These are phyloP conservation scores for Beta vulgaris DNA, from an alignment of 148 eudicot genomes.

Conservation along the genomic window DNA sequence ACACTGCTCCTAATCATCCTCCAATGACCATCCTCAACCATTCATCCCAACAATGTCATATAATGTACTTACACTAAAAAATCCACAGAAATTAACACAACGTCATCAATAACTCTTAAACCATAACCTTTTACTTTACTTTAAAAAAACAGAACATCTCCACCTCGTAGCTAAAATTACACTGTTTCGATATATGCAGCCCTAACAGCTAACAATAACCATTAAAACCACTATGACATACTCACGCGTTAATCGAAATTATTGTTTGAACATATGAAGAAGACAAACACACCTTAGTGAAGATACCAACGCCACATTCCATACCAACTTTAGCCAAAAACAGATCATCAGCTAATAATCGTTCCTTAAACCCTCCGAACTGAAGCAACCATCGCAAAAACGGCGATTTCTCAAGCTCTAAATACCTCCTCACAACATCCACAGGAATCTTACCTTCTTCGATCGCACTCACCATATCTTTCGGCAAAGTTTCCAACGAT, in stretches of 20 bases:
- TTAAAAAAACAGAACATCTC: neutral
- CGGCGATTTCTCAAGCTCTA: constrained; percentile 58
- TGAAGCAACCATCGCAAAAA: constrained; percentile 70
- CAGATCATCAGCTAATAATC: constrained; percentile 90
- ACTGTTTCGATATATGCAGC: neutral
- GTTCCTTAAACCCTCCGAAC: constrained; percentile 74
- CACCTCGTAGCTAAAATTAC: no score
- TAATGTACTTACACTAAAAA: no score
- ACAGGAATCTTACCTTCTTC: constrained; percentile 57
- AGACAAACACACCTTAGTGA: constrained; percentile 54
- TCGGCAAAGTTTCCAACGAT: constrained; percentile 70
- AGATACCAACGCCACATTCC: constrained; percentile 89
- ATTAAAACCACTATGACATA: no score
- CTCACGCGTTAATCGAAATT: constrained; percentile 22
- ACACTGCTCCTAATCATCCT: no score
- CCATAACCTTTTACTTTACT: neutral
- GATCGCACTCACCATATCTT: constrained; percentile 70
- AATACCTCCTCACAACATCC: constrained; percentile 51
- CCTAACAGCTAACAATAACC: no score
- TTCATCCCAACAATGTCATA: no score
- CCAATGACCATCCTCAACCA: no score
- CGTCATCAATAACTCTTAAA: neutral
- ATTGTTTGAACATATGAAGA: constrained; percentile 8
- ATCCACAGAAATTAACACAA: neutral
- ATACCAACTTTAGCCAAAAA: constrained; percentile 72